Base-by-base conservation (phyloP, 1,139 yeast species). In the Neolecta irregularis region DNA sequence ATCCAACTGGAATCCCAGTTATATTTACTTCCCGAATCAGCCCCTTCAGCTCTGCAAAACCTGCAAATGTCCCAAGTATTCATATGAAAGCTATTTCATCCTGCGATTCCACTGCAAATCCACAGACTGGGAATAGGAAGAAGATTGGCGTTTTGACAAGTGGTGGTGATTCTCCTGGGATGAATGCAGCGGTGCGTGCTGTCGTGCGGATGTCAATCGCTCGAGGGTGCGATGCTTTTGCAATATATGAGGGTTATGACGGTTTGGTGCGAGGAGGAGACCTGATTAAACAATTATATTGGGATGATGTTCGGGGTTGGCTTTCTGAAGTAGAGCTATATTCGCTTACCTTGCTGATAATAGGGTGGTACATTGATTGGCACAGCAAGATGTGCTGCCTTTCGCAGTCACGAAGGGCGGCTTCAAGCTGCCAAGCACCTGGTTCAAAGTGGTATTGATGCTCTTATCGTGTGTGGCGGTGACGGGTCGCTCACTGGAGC, bases 161-260 rank as follows among this genome's bases (percentile, higher is more conserved):
- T 1, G 98, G 98, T 48, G 98, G 98, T 54, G 98, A 85, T 58
- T 83, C 96, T 31, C 98, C 93, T 17, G 98, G 98, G 46, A 88
- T 88, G 98, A 83, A 85, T 55, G 85, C 95, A 2, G 79, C 76
- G 34, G 98, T 88, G 12, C 67, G 98, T 47, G 91, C 95, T 1
- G 92, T 88, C 40, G 93, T 88, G 5, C 69, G 98, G 48, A 70
- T 94, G 2, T 93, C 93, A 35, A 78, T 88, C 44, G 70, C 65
- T 58, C 67, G 72, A 43, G 91, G 83, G n/a, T 88, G 96, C 58
- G 91, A 80, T 47, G 85, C 91, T n/a, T 88, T 67, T 53, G 96
- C 91, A 15, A 73, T 88, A 42, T 76, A 73, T 61, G 98, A 88
- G 61, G 98, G 98, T 41, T 88, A 88, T 58, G 80, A 80, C 45